These are phyloP conservation scores for Immersiella caudata DNA, from an alignment of 495 filamentous ascomycete species.

Conservation along the genomic window DNA sequence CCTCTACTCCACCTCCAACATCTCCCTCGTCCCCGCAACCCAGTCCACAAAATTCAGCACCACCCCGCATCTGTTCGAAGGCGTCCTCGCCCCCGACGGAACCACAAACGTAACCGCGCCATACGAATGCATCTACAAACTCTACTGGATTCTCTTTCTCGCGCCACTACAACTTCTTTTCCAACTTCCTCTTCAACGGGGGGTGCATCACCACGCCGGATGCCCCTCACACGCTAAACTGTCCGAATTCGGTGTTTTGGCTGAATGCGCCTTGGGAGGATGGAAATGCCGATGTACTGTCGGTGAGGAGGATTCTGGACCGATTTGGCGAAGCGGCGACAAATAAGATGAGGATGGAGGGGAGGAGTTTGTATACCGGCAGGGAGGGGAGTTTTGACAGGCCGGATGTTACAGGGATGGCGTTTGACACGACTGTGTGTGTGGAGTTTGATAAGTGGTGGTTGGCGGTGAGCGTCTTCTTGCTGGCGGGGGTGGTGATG, in stretches of 20 bases:
- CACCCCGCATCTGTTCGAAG: background rate
- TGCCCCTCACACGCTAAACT: background rate
- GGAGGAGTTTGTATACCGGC: background rate
- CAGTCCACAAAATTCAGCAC: background rate
- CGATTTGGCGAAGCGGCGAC: background rate
- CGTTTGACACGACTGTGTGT: constrained; percentile 2
- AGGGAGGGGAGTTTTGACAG: background rate
- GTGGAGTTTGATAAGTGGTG: background rate
- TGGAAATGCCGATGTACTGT: background rate
- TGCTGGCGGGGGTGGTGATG: background rate
- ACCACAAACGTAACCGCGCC: background rate
- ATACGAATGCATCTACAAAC: constrained; percentile 12
- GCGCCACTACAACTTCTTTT: background rate
- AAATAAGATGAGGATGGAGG: background rate
- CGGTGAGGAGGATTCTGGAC: background rate
- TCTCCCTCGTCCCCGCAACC: background rate
- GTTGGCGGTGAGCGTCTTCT: background rate
- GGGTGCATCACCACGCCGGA: background rate
- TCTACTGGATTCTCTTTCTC: background rate
- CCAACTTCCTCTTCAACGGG: background rate
- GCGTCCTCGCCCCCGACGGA: background rate
- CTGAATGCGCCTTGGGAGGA: constrained; percentile 24
- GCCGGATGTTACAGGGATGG: background rate
- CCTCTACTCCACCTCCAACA: background rate
- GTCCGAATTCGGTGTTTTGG: constrained; percentile 11